phyloP scores from a whole-genome alignment of 2,329 filamentous ascomycete species.

The Rhytidhysteron rufulum region DNA sequence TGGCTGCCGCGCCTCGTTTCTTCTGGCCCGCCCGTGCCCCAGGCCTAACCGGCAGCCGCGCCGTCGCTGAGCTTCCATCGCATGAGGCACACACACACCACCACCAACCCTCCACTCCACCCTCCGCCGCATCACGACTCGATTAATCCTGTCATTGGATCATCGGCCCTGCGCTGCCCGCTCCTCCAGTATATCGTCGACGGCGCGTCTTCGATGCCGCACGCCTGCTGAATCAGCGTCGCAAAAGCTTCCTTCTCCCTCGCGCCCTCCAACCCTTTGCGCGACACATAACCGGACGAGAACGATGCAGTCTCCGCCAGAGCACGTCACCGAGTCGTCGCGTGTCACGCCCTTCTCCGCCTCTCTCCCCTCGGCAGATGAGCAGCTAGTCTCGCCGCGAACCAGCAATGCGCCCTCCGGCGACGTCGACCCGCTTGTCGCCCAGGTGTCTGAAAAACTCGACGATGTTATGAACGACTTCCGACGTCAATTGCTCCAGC shows the following conservation, averaged over 20 bases:
- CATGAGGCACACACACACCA: no score
- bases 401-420: conserved; percentile 5
- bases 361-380: conserved; percentile 5
- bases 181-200: not conserved
- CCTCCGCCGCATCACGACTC: no score
- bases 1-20: no score
- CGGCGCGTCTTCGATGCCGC: not conserved
- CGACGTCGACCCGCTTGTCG: conserved; percentile 16
- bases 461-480: conserved; percentile 23
- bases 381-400: conserved; percentile 6
- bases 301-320: conserved; percentile 1
- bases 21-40: no score
- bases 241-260: not conserved
- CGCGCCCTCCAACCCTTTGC: not conserved
- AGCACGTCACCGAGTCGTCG: conserved; percentile 3
- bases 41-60: no score
- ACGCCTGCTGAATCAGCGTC: not conserved
- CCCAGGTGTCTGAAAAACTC: conserved; percentile 15
- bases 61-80: no score
- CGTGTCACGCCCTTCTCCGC: conserved; percentile 6
- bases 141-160: no score
- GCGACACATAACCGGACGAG: not conserved
- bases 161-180: not conserved
- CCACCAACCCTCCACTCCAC: no score
- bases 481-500: conserved; percentile 18